Conservation (phyloP, 441 rosid genomes). For the Populus tomentosa region DNA sequence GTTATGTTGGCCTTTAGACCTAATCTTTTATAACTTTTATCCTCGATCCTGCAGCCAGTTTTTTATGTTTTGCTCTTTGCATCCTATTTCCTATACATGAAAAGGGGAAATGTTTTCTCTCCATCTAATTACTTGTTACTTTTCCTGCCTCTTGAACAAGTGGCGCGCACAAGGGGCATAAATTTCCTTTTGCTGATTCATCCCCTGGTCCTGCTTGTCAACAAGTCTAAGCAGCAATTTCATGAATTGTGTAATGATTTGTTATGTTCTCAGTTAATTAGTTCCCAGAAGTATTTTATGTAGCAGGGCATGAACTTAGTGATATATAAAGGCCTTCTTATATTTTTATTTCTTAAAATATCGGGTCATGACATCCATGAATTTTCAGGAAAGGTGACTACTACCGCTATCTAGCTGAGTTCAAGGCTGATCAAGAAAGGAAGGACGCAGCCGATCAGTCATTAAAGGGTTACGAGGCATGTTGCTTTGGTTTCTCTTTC, state of each 20-base stretch:
- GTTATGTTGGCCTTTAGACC: not conserved
- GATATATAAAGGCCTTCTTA: not conserved
- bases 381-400: constrained; percentile 92
- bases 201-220: not conserved
- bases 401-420: constrained; percentile 93
- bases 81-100: not conserved
- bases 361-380: not conserved
- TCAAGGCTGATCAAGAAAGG: constrained; percentile 87
- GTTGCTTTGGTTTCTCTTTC: not conserved
- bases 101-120: not conserved
- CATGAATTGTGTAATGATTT: not conserved
- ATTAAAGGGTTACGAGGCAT: constrained; percentile 87
- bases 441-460: constrained; percentile 97
- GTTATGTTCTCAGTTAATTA: not conserved
- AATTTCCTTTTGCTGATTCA: not conserved
- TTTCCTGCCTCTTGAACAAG: not conserved
- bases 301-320: not conserved
- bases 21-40: not conserved
- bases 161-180: not conserved
- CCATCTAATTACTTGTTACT: not conserved
- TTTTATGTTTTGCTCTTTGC: not conserved
- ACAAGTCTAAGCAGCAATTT: not conserved
- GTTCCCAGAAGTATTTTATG: not conserved
- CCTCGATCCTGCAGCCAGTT: not conserved
- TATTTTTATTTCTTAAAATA: not conserved